Evolutionary conservation across 177 flowering plant species (phyloP).

Genomic region (Vitis hybrid): DNA sequence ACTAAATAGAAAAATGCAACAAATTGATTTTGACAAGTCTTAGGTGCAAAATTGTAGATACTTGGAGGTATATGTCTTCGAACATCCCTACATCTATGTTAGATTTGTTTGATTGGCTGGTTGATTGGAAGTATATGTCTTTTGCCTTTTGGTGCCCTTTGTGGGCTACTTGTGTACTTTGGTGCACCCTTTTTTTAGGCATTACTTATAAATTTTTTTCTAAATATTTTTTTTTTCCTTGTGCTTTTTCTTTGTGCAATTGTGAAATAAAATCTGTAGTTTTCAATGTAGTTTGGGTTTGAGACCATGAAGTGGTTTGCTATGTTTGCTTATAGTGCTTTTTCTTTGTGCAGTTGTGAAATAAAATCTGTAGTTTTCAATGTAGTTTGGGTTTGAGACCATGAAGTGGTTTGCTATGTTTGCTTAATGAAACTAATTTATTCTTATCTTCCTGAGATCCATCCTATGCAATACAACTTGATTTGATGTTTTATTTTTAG

Average conservation of each 20-base stretch:
- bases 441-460: background rate
- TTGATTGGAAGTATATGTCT: background rate
- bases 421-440: background rate
- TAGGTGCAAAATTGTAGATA: too few relatives aligned
- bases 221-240: too few relatives aligned
- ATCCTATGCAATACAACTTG: background rate
- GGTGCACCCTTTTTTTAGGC: background rate
- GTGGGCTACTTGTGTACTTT: background rate
- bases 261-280: background rate
- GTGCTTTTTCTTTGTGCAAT: too few relatives aligned
- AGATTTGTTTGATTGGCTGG: background rate
- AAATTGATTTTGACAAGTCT: too few relatives aligned
- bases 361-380: background rate
- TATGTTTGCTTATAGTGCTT: background rate
- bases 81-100: background rate
- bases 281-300: background rate
- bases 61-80: too few relatives aligned
- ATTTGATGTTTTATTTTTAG: background rate
- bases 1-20: too few relatives aligned
- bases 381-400: too few relatives aligned
- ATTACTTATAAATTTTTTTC: background rate
- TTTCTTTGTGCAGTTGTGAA: too few relatives aligned
- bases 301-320: background rate
- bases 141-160: background rate
- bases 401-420: background rate